Percentiles rank a stretch among this genome's conserved stretches.
Conservation (phyloP, 768 basidiomycete genomes). For the Russula abietina region DNA sequence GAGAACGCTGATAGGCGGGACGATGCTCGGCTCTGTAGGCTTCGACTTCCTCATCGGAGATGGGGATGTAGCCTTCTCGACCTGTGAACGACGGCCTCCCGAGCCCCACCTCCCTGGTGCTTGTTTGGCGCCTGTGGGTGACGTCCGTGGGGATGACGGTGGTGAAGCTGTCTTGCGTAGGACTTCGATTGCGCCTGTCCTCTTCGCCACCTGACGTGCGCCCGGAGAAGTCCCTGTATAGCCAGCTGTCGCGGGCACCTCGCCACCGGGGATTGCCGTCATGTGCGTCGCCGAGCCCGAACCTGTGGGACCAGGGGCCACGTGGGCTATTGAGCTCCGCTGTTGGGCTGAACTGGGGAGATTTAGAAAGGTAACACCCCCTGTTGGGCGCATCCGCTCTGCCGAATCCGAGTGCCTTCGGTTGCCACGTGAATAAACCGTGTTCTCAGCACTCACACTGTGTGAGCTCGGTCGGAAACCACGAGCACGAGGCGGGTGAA, state of each 20-base stretch:
- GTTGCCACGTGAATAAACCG: constrained; percentile 6
- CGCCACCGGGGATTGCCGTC: constrained; percentile 10
- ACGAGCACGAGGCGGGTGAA: constrained; percentile 56
- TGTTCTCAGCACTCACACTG: constrained; percentile 13
- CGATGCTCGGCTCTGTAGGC: constrained; percentile 59
- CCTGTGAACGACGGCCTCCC: constrained; percentile 31
- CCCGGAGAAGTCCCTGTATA: not conserved
- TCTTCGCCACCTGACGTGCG: constrained; percentile 26
- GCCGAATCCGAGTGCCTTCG: constrained; percentile 19
- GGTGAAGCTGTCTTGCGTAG: constrained; percentile 33
- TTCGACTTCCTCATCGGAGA: constrained; percentile 44
- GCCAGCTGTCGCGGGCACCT: not conserved
- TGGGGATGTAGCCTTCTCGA: constrained; percentile 30
- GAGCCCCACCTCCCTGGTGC: constrained; percentile 30
- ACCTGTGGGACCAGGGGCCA: not conserved
- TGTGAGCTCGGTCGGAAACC: constrained; percentile 12
- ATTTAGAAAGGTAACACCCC: constrained; percentile 16
- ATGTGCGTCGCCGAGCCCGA: not conserved
- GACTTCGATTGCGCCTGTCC: constrained; percentile 28
- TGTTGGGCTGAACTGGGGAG: constrained; percentile 6
- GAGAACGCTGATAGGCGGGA: constrained; percentile 95
- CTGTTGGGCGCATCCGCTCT: constrained; percentile 8
- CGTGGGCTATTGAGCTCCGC: not conserved
- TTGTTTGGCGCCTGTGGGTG: constrained; percentile 27
- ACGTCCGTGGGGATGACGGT: constrained; percentile 33